These are phyloP conservation scores for Aspergillus pseudonomiae DNA, from an alignment of 2,329 filamentous ascomycete species.

Conservation along the genomic window DNA sequence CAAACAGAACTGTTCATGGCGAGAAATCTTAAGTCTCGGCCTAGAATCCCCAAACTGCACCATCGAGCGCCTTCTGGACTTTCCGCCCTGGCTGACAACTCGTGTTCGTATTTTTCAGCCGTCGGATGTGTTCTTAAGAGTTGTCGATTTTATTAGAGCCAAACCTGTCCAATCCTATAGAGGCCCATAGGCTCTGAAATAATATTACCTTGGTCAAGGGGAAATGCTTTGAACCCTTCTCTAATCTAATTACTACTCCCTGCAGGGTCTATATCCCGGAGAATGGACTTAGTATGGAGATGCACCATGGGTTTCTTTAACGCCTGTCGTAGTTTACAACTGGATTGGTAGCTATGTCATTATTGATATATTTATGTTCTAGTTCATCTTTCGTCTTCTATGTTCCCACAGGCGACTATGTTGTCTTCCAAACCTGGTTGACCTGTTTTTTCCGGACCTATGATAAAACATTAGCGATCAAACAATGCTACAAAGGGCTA, in stretches of 20 bases:
- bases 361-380: conserved; percentile 1
- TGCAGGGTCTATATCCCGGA: background rate
- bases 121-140: background rate
- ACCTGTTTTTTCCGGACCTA: conserved; percentile 56
- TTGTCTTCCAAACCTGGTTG: conserved; percentile 37
- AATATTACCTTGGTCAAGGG: too few relatives aligned
- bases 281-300: background rate
- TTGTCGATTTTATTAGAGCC: background rate
- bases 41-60: background rate
- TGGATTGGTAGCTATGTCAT: background rate
- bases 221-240: background rate
- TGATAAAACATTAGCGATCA: background rate
- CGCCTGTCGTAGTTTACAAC: background rate
- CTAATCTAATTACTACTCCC: background rate
- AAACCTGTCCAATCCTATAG: background rate
- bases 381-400: background rate
- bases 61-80: too few relatives aligned
- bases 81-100: rapidly evolving
- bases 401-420: background rate
- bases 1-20: background rate
- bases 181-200: too few relatives aligned
- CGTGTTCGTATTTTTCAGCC: background rate
- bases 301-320: background rate
- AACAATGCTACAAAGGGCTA: background rate
- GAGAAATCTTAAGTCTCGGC: background rate